A percentile compares a stretch with the other conserved stretches of the same genome.
Evolutionary conservation across 768 basidiomycete genomes (phyloP).

Genomic region (Lactarius deliciosus): DNA sequence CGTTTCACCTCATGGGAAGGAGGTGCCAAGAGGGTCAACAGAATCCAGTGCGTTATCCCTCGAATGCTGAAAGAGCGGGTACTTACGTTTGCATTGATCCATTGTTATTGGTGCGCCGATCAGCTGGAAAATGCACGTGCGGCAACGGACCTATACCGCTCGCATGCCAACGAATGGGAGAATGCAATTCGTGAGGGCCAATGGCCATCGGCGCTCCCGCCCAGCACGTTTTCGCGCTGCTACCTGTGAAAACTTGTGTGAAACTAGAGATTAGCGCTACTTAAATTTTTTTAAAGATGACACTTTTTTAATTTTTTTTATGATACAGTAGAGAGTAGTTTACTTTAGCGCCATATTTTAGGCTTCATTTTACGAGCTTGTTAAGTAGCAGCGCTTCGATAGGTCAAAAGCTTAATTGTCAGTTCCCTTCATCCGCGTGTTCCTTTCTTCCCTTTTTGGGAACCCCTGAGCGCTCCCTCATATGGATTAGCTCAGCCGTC

Average conservation of each 20-base stretch:
- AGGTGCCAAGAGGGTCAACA: slow-evolving; percentile 70
- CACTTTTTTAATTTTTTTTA: slow-evolving; percentile 5
- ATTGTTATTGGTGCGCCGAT: slow-evolving; percentile 17
- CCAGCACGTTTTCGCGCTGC: slow-evolving; percentile 77
- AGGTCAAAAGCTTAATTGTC: slow-evolving; percentile 29
- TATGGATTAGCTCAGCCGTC: not conserved
- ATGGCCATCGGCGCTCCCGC: slow-evolving; percentile 77
- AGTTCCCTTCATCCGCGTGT: slow-evolving; percentile 7
- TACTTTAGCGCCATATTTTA: slow-evolving; percentile 19
- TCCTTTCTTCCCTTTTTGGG: not conserved
- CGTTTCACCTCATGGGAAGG: slow-evolving; percentile 80
- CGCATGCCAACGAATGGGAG: slow-evolving; percentile 69
- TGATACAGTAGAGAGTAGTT: slow-evolving; percentile 4
- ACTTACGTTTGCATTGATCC: slow-evolving; percentile 14
- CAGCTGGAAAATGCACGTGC: slow-evolving; percentile 80
- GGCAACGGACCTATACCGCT: slow-evolving; percentile 50
- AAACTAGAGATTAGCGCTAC: slow-evolving; percentile 17
- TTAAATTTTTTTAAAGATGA: not conserved
- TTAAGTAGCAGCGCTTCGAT: slow-evolving; percentile 18
- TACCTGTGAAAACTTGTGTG: slow-evolving; percentile 46
- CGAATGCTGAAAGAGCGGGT: slow-evolving; percentile 12
- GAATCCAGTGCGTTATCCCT: slow-evolving; percentile 58
- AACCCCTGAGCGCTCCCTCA: not conserved
- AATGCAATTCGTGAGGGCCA: slow-evolving; percentile 52
- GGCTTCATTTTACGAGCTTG: slow-evolving; percentile 9